Base-by-base conservation (phyloP, 148 eudicot species). In the Tetragonia tetragonoides region DNA sequence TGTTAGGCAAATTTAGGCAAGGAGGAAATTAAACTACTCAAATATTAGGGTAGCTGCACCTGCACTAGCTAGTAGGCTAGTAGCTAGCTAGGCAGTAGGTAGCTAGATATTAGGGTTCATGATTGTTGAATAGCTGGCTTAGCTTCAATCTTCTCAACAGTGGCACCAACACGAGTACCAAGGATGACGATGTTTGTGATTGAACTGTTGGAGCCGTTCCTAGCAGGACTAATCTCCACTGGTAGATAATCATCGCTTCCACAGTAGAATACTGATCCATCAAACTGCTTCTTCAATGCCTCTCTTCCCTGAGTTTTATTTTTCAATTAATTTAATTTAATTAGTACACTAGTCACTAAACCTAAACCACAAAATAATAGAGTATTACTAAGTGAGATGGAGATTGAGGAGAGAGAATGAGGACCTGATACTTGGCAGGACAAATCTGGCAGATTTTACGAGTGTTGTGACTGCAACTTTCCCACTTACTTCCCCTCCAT, bases 401-500 rank as follows among this genome's bases (percentile, higher is more conserved):
- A 11, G 4, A 41, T 49, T 0, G 9, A 5, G 9, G 9, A 39
- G 20, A 38, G 23, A 38, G 20, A 40, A 18, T 7, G 38, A 65
- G 68, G 12, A 68, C 72, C 60, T 70, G 74, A 40, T 49, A 51
- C 10, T 24, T 53, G 37, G 74, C 74, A 23, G 18, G 60, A 39
- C 74, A 44, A 10, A 70, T 44, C 4, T 16, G 41, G 20, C 74
- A 51, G 61, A 70, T 51, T 28, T 70, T 70, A n/a, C 15, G 60
- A 17, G 74, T 51, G 41, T 20, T 47, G 1, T 23, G 14, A n/a
- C 57, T 28, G n/a, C 39, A 24, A 16, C 17, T 9, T 5, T 46
- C 10, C 74, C 74, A 70, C 9, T 15, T 70, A 3, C n/a, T 49
- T 5, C 60, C 74, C 12, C 3, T 14, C 74, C 74, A 70, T 9